phyloP scores from a whole-genome alignment of 192 early-diverging fungal species.

The Backusella parvicylindrica region DNA sequence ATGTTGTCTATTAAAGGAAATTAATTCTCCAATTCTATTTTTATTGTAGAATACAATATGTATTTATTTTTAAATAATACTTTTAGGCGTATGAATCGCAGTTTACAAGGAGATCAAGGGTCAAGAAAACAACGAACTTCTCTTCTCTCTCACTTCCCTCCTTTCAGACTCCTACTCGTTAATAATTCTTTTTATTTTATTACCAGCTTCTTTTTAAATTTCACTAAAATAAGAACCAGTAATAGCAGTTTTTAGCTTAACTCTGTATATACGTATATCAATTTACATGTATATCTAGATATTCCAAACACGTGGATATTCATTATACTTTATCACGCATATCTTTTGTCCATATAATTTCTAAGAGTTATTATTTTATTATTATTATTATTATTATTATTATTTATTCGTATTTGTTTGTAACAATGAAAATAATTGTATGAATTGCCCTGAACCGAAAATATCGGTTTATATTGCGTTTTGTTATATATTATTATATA shows the following conservation, averaged over 20 bases:
- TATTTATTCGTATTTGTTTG: constrained; percentile 10
- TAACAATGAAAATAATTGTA: background rate
- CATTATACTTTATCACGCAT: background rate
- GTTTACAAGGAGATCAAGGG: background rate
- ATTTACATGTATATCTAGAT: background rate
- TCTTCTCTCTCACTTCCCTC: too few species aligned
- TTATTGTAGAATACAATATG: background rate
- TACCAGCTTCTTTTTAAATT: background rate
- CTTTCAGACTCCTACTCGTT: background rate
- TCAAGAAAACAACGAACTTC: background rate
- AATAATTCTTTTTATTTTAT: background rate
- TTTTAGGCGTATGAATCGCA: background rate
- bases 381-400: background rate
- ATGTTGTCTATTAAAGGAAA: background rate
- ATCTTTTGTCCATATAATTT: background rate
- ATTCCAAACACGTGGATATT: background rate
- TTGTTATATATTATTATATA: background rate
- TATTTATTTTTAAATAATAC: background rate
- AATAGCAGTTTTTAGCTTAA: background rate
- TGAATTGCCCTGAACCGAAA: background rate
- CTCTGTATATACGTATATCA: background rate
- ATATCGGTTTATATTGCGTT: background rate
- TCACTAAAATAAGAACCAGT: background rate
- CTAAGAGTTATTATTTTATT: background rate
- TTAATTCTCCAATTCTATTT: background rate